phyloP scores from a whole-genome alignment of 495 filamentous ascomycete genomes.

The Rostrohypoxylon terebratum region DNA sequence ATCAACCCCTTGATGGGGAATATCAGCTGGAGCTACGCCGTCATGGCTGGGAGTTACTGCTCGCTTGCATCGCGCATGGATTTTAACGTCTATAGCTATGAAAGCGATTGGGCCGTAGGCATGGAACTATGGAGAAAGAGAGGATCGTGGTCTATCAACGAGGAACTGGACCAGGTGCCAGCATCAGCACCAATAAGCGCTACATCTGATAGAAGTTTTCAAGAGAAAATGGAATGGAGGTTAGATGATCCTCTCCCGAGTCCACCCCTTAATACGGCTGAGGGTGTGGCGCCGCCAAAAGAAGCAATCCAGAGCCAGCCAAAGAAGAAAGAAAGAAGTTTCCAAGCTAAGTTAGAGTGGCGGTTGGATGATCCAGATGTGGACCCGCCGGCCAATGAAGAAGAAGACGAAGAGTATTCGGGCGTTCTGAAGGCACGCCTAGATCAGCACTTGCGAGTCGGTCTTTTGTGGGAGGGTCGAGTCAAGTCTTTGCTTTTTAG shows the following conservation, averaged over 20 bases:
- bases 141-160: slow-evolving; percentile 55
- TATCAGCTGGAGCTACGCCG: slow-evolving; percentile 87
- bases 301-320: slow-evolving; percentile 19
- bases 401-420: slow-evolving; percentile 70
- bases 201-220: slow-evolving; percentile 58
- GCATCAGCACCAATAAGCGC: slow-evolving; percentile 5
- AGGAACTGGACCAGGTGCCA: slow-evolving; percentile 52
- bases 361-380: slow-evolving; percentile 57
- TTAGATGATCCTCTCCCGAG: slow-evolving; percentile 51
- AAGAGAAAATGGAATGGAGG: slow-evolving; percentile 66
- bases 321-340: slow-evolving; percentile 59
- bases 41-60: slow-evolving; percentile 82
- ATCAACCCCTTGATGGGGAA: slow-evolving; percentile 94
- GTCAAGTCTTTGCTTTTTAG: slow-evolving; percentile 94
- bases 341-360: slow-evolving; percentile 68
- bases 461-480: slow-evolving; percentile 92
- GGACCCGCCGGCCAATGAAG: slow-evolving; percentile 44
- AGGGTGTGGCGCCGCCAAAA: slow-evolving; percentile 59
- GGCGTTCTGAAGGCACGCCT: slow-evolving; percentile 92
- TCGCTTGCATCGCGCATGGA: slow-evolving; percentile 90
- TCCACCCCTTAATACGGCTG: slow-evolving; percentile 42
- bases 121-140: slow-evolving; percentile 85
- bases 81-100: slow-evolving; percentile 98
- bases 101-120: slow-evolving; percentile 90
- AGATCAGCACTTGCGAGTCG: slow-evolving; percentile 85